A percentile compares a stretch with the other conserved stretches of the same genome.
These are phyloP conservation scores for Myxozyma lipomycoides DNA, from an alignment of 805 yeast genomes.

Conservation along the genomic window DNA sequence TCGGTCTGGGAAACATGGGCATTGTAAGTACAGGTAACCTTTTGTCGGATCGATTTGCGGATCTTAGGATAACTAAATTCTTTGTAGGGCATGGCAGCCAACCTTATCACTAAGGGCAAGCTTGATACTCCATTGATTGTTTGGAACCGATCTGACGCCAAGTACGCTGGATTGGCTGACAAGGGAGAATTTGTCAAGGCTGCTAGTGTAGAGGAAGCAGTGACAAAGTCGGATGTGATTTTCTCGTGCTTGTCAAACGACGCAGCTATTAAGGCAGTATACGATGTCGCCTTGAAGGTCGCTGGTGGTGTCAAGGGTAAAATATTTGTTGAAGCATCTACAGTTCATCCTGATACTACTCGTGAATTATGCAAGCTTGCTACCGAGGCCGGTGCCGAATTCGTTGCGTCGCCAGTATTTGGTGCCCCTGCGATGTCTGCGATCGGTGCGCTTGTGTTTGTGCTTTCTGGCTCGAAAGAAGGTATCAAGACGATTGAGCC, in stretches of 20 bases:
- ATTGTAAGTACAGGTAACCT: conserved; percentile 6
- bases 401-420: conserved; percentile 34
- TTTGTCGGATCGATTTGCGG: neutral
- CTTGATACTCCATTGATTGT: conserved; percentile 23
- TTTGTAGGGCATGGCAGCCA: conserved; percentile 29
- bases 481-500: conserved; percentile 29
- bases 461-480: conserved; percentile 29
- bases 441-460: conserved; percentile 31
- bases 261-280: conserved; percentile 19
- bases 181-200: conserved; percentile 12
- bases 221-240: conserved; percentile 25
- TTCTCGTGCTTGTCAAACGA: conserved; percentile 28
- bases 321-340: conserved; percentile 32
- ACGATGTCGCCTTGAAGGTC: conserved; percentile 16
- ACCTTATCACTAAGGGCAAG: conserved; percentile 22
- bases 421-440: conserved; percentile 34
- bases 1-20: conserved; percentile 28
- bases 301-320: conserved; percentile 28
- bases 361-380: conserved; percentile 13
- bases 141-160: conserved; percentile 25
- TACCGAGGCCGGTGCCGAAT: conserved; percentile 26
- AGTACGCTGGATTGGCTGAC: conserved; percentile 15
- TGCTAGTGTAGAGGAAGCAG: conserved; percentile 22
- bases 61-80: neutral
- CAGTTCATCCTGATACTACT: conserved; percentile 34